Evolutionary conservation across 1,139 yeast species (phyloP).

Genomic region (Geotrichum europaeum): DNA sequence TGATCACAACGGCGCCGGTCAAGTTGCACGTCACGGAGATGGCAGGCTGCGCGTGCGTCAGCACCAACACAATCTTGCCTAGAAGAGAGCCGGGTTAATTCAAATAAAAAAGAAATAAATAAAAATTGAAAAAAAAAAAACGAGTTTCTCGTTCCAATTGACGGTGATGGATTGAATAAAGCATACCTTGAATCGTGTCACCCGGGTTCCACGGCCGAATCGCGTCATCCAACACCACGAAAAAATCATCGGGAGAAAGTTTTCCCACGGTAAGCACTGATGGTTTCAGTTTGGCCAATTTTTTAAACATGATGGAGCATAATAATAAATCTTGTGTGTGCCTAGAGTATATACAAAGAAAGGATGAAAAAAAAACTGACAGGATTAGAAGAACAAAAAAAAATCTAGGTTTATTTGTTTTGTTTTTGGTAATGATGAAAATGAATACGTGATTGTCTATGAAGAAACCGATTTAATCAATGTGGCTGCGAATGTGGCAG

Average conservation of each 20-base stretch:
- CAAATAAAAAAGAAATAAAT: not conserved
- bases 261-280: slow-evolving; percentile 24
- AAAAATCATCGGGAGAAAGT: slow-evolving; percentile 50
- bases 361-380: not conserved
- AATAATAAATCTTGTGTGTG: not conserved
- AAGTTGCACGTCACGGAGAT: slow-evolving; percentile 27
- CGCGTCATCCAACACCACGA: slow-evolving; percentile 63
- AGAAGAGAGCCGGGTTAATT: not conserved
- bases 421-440: not conserved
- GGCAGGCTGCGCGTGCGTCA: slow-evolving; percentile 28
- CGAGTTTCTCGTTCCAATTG: not conserved
- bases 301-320: slow-evolving; percentile 4
- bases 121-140: slow-evolving; percentile 3
- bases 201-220: slow-evolving; percentile 66
- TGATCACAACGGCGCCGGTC: slow-evolving; percentile 34
- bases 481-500: too few relatives aligned
- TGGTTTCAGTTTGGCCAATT: slow-evolving; percentile 21
- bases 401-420: not conserved
- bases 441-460: too few relatives aligned
- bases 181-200: slow-evolving; percentile 57
- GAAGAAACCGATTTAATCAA: too few relatives aligned
- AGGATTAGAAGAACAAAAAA: not conserved
- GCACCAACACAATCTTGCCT: slow-evolving; percentile 33
- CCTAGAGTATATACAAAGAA: not conserved
- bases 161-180: slow-evolving; percentile 18